phyloP scores from a whole-genome alignment of 768 basidiomycete genomes.

The Boletus eberwhitei region DNA sequence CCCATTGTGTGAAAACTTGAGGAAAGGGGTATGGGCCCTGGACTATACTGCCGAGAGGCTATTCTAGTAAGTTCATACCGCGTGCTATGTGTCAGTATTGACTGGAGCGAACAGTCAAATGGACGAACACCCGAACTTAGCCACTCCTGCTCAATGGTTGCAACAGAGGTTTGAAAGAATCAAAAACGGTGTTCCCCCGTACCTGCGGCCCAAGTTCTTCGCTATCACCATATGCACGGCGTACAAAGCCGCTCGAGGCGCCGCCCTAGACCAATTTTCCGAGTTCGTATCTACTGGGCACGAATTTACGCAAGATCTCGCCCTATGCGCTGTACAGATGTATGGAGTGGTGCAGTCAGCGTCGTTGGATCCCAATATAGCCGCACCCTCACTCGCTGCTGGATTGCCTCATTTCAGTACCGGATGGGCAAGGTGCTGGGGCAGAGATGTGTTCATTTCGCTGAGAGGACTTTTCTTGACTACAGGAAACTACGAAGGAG shows the following conservation, averaged over 20 bases:
- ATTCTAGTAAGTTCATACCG: conserved; percentile 50
- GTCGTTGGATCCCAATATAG: conserved; percentile 70
- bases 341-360: conserved; percentile 88
- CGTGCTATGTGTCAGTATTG: conserved; percentile 10
- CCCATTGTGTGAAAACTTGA: conserved; percentile 80
- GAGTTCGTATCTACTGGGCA: conserved; percentile 85
- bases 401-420: conserved; percentile 92
- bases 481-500: conserved; percentile 84
- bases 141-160: conserved; percentile 77
- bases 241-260: conserved; percentile 84
- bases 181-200: conserved; percentile 69
- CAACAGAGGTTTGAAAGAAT: conserved; percentile 83
- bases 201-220: conserved; percentile 95
- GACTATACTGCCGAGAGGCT: conserved; percentile 80
- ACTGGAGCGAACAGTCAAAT: conserved; percentile 45
- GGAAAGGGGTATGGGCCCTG: conserved; percentile 88
- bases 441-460: conserved; percentile 92
- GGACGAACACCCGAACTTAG: conserved; percentile 63
- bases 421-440: conserved; percentile 97
- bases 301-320: conserved; percentile 85
- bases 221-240: conserved; percentile 87
- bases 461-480: conserved; percentile 90
- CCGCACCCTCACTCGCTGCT: conserved; percentile 84
- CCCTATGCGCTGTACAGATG: conserved; percentile 85
- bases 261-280: conserved; percentile 83